Conservation (phyloP, 1,284 basidiomycete species). For the Calocybe gambosa region DNA sequence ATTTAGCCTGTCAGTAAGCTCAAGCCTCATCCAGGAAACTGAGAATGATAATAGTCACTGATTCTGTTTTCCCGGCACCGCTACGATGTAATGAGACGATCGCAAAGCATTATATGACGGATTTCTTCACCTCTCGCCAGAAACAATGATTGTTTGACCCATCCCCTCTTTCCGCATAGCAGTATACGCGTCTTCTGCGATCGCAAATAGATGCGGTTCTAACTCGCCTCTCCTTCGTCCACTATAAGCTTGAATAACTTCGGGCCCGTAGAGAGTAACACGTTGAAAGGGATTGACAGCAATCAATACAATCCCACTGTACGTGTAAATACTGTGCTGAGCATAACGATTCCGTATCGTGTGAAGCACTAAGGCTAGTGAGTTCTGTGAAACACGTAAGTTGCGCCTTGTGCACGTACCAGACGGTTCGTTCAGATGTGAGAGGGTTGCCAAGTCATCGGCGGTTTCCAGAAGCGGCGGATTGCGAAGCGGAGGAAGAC, state of each 20-base stretch:
- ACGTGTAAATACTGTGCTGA: conserved; percentile 97
- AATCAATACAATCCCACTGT: conserved; percentile 97
- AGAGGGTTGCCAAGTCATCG: conserved; percentile 96
- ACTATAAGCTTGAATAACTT: conserved; percentile 97
- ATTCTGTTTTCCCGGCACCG: conserved; percentile 99
- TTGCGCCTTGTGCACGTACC: conserved; percentile 44
- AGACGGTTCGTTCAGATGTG: conserved; percentile 96
- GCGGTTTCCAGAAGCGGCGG: conserved; percentile 95
- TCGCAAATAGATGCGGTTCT: conserved; percentile 97
- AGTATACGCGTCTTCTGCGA: conserved; percentile 98
- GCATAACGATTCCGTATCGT: conserved; percentile 97
- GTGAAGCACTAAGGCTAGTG: conserved; percentile 68
- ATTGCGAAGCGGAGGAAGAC: conserved; percentile 90
- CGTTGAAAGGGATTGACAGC: conserved; percentile 98
- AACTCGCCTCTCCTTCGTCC: conserved; percentile 90
- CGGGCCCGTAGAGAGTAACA: conserved; percentile 88
- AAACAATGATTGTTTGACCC: conserved; percentile 99
- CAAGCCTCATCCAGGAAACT: conserved; percentile 2
- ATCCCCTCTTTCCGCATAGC: conserved; percentile 93
- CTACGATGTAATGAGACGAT: conserved; percentile 33
- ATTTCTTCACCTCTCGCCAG: conserved; percentile 80
- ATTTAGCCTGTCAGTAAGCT: conserved; percentile 70
- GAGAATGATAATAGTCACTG: conserved; percentile 42
- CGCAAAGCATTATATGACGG: background rate
- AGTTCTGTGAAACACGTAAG: conserved; percentile 3